Conservation (phyloP, 768 basidiomycete genomes). For the Polyporus arcularius region DNA sequence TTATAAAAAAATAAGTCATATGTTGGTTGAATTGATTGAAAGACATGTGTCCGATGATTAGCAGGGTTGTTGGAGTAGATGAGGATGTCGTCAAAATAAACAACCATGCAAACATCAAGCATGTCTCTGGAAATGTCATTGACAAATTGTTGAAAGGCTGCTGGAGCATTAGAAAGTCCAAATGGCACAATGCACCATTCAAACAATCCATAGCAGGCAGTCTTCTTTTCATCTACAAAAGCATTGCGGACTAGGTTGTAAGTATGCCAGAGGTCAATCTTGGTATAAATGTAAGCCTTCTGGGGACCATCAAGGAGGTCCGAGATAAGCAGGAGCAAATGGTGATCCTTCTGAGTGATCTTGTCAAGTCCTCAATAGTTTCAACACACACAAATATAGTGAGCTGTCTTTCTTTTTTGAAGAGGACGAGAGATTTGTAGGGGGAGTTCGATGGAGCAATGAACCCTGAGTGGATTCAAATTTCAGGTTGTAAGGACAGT, state of each 20-base stretch:
- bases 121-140: conserved; percentile 21
- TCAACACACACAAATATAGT: too few species aligned
- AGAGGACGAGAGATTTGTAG: too few species aligned
- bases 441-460: too few species aligned
- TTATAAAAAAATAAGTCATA: too few species aligned
- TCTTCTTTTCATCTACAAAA: conserved; percentile 35
- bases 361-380: too few species aligned
- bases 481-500: too few species aligned
- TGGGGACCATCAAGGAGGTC: conserved; percentile 30
- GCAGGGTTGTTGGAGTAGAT: too few species aligned
- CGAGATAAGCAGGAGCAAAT: conserved; percentile 30
- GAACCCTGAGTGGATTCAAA: too few species aligned
- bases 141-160: conserved; percentile 29
- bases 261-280: conserved; percentile 39
- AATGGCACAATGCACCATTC: conserved; percentile 34
- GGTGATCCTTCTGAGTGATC: not conserved
- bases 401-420: too few species aligned
- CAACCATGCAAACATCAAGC: not conserved
- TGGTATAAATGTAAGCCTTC: conserved; percentile 31
- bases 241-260: conserved; percentile 41
- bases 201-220: conserved; percentile 36
- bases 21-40: too few species aligned
- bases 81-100: too few species aligned
- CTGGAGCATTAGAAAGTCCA: conserved; percentile 24
- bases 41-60: too few species aligned